Percentiles rank a stretch among this genome's conserved stretches.
Conservation (phyloP, 2,329 filamentous ascomycete species). For the Pleochaeta shiraiana region DNA sequence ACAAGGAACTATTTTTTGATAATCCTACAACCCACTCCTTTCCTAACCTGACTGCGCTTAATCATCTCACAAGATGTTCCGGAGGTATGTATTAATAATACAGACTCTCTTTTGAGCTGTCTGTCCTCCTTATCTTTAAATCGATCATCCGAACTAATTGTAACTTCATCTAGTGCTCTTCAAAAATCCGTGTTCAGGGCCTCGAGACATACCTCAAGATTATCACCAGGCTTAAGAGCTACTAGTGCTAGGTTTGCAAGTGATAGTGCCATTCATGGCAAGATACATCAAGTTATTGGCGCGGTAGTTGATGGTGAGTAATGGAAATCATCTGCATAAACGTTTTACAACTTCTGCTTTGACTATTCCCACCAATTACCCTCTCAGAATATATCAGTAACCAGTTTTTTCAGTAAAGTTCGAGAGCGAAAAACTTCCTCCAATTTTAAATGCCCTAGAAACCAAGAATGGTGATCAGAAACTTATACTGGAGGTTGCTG, state of each 20-base stretch:
- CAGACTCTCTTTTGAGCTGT: too few relatives aligned
- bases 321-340: slow-evolving; percentile 20
- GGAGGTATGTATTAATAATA: slow-evolving; percentile 38
- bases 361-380: too few relatives aligned
- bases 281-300: slow-evolving; percentile 79
- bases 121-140: too few relatives aligned
- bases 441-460: slow-evolving; percentile 93
- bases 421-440: slow-evolving; percentile 74
- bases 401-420: slow-evolving; percentile 62
- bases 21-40: too few relatives aligned
- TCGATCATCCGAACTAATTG: too few relatives aligned
- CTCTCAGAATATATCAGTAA: background rate
- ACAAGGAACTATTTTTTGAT: too few relatives aligned
- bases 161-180: slow-evolving; percentile 47
- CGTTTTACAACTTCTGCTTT: slow-evolving; percentile 4
- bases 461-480: slow-evolving; percentile 84
- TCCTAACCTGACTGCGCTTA: too few relatives aligned
- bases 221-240: slow-evolving; percentile 32
- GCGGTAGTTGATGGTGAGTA: slow-evolving; percentile 90
- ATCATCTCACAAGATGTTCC: slow-evolving; percentile 64
- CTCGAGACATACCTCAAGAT: slow-evolving; percentile 35
- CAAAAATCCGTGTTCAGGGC: slow-evolving; percentile 39
- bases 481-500: slow-evolving; percentile 88
- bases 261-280: slow-evolving; percentile 36
- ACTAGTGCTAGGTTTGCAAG: slow-evolving; percentile 30